Percentiles rank a stretch among this genome's conserved stretches.
phyloP scores from a whole-genome alignment of 768 basidiomycete species.

The Chalciporus piperatus region DNA sequence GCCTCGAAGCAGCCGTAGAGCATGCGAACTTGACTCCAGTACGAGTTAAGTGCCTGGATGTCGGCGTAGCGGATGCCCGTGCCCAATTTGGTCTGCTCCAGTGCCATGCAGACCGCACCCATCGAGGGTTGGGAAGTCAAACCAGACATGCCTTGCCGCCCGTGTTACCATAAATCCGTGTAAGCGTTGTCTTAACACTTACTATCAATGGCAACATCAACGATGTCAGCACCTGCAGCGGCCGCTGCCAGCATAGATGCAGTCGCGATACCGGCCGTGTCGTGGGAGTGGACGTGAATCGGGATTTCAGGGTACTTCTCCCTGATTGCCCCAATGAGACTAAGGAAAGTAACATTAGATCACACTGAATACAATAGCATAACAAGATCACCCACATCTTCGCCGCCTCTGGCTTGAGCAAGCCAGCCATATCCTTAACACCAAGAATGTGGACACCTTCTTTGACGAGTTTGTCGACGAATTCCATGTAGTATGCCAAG shows the following conservation, averaged over 20 bases:
- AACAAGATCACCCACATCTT: slow-evolving; percentile 57
- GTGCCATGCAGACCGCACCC: slow-evolving; percentile 93
- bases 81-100: slow-evolving; percentile 91
- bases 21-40: slow-evolving; percentile 97
- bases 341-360: slow-evolving; percentile 28
- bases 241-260: slow-evolving; percentile 98
- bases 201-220: slow-evolving; percentile 99
- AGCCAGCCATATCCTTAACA: slow-evolving; percentile 98
- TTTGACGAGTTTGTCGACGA: slow-evolving; percentile 86
- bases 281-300: slow-evolving; percentile 99
- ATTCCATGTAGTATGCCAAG: slow-evolving; percentile 94
- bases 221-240: slow-evolving; percentile 95
- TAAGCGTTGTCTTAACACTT: slow-evolving; percentile 30
- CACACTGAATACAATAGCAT: background rate
- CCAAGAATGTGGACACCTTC: slow-evolving; percentile 97
- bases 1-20: slow-evolving; percentile 98
- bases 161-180: slow-evolving; percentile 11
- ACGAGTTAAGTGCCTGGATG: slow-evolving; percentile 94
- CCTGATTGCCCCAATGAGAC: slow-evolving; percentile 91
- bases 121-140: slow-evolving; percentile 98
- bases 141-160: slow-evolving; percentile 85
- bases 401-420: slow-evolving; percentile 93
- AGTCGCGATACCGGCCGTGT: slow-evolving; percentile 96
- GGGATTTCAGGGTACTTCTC: slow-evolving; percentile 96
- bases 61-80: slow-evolving; percentile 97